Evolutionary conservation across 805 yeast genomes (phyloP).

Genomic region (Spathaspora boniae): DNA sequence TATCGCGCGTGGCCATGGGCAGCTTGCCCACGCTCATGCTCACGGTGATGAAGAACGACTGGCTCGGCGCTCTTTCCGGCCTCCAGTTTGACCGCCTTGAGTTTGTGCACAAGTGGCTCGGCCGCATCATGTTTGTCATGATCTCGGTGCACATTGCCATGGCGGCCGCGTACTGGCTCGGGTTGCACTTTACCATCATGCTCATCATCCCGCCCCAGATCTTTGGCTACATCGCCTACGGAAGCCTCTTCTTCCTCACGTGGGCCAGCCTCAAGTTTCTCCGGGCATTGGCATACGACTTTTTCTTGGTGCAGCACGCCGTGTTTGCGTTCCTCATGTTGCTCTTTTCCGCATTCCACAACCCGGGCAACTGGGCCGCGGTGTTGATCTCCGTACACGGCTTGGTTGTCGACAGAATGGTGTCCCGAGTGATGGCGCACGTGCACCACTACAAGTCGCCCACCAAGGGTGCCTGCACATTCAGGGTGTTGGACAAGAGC

Average conservation of each 20-base stretch:
- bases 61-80: conserved; percentile 37
- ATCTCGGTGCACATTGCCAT: no score
- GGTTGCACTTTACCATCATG: conserved; percentile 39
- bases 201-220: conserved; percentile 47
- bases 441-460: conserved; percentile 35
- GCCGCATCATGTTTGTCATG: conserved; percentile 32
- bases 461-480: conserved; percentile 34
- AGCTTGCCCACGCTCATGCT: conserved; percentile 36
- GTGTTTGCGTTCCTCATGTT: conserved; percentile 41
- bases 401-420: conserved; percentile 40
- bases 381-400: conserved; percentile 41
- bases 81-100: conserved; percentile 36
- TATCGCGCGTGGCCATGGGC: conserved; percentile 39
- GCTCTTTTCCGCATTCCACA: conserved; percentile 41
- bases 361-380: conserved; percentile 27
- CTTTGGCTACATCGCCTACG: conserved; percentile 47
- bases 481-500: conserved; percentile 38
- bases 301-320: conserved; percentile 43
- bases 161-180: no score
- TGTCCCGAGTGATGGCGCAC: conserved; percentile 23
- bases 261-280: conserved; percentile 35
- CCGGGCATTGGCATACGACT: conserved; percentile 39
- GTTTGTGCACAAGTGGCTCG: conserved; percentile 43
- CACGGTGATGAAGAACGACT: conserved; percentile 35
- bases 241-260: conserved; percentile 32